A percentile compares a stretch with the other conserved stretches of the same genome.
phyloP scores from a whole-genome alignment of 176 grass and related monocot genomes.

The Thalia dealbata region DNA sequence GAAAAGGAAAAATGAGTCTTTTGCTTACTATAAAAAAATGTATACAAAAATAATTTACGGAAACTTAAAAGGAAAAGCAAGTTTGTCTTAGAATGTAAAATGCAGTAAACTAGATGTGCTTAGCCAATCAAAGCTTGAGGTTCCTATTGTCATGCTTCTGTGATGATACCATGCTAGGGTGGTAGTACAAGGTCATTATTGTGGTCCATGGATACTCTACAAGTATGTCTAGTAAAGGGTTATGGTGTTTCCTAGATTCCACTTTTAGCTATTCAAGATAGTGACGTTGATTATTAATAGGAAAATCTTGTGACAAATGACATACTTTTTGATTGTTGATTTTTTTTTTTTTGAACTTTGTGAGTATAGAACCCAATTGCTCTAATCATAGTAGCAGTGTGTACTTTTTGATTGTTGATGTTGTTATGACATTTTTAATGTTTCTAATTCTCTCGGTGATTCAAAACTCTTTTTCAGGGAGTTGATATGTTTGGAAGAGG shows the following conservation, averaged over 20 bases:
- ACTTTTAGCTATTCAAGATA: background rate
- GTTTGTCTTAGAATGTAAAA: background rate
- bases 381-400: too few species aligned
- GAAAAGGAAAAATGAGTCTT: too few species aligned
- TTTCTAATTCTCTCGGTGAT: background rate
- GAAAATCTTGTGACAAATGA: background rate
- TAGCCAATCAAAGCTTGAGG: background rate
- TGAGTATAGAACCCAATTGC: too few species aligned
- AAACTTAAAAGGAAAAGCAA: background rate
- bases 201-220: background rate
- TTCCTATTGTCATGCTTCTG: background rate
- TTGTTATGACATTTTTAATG: background rate
- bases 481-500: constrained; percentile 82
- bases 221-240: background rate
- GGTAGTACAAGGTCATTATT: background rate
- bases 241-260: background rate
- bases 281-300: background rate
- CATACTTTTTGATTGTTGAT: background rate
- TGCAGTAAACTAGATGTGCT: background rate
- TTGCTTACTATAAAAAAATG: background rate
- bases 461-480: constrained; percentile 31
- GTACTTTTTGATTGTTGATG: background rate
- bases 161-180: background rate
- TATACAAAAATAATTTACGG: background rate
- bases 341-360: too few species aligned